Evolutionary conservation across 495 filamentous ascomycete genomes (phyloP).

Genomic region (Rostrohypoxylon terebratum): DNA sequence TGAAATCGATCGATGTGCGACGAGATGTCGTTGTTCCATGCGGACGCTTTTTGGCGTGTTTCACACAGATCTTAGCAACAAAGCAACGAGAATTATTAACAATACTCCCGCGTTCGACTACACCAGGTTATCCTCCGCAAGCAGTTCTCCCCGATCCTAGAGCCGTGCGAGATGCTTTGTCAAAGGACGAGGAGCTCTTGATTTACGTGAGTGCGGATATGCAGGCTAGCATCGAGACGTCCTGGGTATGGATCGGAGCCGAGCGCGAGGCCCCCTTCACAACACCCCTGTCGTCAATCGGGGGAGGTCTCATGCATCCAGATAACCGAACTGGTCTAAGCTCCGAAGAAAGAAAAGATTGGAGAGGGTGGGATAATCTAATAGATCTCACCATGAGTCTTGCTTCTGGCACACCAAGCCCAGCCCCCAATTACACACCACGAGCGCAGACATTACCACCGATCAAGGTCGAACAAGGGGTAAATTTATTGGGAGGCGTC

Average conservation of each 20-base stretch:
- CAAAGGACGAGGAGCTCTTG: constrained; percentile 91
- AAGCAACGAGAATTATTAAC: constrained; percentile 64
- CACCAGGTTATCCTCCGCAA: constrained; percentile 43
- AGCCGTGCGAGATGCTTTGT: constrained; percentile 60
- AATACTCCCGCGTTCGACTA: constrained; percentile 48
- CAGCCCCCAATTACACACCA: constrained; percentile 35
- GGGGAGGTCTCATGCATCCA: constrained; percentile 37
- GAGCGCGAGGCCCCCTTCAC: constrained; percentile 54
- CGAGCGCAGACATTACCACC: constrained; percentile 44
- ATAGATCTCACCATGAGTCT: constrained; percentile 54
- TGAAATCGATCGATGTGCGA: constrained; percentile 72
- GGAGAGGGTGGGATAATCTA: constrained; percentile 67
- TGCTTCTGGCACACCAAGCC: constrained; percentile 38
- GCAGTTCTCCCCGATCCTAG: constrained; percentile 39
- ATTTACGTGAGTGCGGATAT: constrained; percentile 90
- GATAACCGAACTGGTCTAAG: constrained; percentile 54
- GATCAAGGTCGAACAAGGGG: constrained; percentile 53
- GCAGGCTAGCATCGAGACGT: constrained; percentile 81
- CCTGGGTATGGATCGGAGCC: constrained; percentile 89
- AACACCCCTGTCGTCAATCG: constrained; percentile 34
- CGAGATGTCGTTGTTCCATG: constrained; percentile 82
- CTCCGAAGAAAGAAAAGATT: constrained; percentile 63
- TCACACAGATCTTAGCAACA: constrained; percentile 72
- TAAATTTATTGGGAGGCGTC: constrained; percentile 48
- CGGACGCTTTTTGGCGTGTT: constrained; percentile 86